These are phyloP conservation scores for Auriculariales sp. DNA, from an alignment of 768 basidiomycete species.

Conservation along the genomic window DNA sequence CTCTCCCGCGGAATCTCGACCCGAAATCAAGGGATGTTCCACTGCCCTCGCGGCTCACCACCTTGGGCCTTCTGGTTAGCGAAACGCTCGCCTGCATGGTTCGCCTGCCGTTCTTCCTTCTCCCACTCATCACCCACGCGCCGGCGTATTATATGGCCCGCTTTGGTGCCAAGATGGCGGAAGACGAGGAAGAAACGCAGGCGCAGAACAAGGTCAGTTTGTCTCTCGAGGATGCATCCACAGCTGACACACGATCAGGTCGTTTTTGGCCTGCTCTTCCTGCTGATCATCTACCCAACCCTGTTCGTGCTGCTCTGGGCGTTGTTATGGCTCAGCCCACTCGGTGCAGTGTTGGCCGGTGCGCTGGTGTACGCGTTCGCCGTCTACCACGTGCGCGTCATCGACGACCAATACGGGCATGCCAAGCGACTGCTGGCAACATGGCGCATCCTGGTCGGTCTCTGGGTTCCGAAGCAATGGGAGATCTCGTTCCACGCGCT, in stretches of 20 bases:
- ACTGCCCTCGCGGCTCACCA: constrained; percentile 71
- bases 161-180: constrained; percentile 54
- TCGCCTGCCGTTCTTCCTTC: constrained; percentile 76
- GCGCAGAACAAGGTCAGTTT: constrained; percentile 98
- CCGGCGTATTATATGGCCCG: constrained; percentile 78
- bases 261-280: constrained; percentile 62
- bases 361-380: constrained; percentile 62
- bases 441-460: constrained; percentile 93
- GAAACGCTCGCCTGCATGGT: constrained; percentile 59
- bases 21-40: constrained; percentile 53
- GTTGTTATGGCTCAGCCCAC: constrained; percentile 55
- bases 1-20: constrained; percentile 72
- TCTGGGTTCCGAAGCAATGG: constrained; percentile 79
- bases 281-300: constrained; percentile 65
- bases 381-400: constrained; percentile 70
- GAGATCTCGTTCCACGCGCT: constrained; percentile 68
- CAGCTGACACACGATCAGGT: no score
- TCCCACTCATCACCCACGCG: constrained; percentile 70
- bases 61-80: constrained; percentile 61
- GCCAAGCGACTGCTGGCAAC: constrained; percentile 78
- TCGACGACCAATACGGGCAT: constrained; percentile 49
- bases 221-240: neutral
- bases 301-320: constrained; percentile 81
- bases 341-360: constrained; percentile 61
- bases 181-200: constrained; percentile 86